Percentiles rank a stretch among this genome's conserved stretches.
Conservation (phyloP, 768 basidiomycete species). For the Mrakia frigida region DNA sequence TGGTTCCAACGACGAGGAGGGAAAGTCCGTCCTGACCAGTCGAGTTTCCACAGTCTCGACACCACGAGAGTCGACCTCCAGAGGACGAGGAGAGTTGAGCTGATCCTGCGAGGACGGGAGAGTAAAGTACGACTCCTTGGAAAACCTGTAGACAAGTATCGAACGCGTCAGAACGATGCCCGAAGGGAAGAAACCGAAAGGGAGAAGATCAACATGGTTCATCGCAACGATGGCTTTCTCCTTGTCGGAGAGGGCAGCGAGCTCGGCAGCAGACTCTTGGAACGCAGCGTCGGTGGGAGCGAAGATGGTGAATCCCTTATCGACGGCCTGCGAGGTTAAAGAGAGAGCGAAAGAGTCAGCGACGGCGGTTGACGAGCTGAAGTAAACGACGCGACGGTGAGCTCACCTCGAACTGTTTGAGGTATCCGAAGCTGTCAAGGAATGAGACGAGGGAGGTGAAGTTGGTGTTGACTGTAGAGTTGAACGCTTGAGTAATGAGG, state of each 20-base stretch:
- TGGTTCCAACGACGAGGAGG: slow-evolving; percentile 7
- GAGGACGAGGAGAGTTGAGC: slow-evolving; percentile 11
- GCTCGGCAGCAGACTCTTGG: background rate
- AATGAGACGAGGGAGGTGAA: background rate
- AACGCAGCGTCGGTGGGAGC: slow-evolving; percentile 9
- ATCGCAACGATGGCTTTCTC: background rate
- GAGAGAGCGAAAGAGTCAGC: background rate
- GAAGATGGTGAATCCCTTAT: slow-evolving; percentile 9
- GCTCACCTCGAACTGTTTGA: slow-evolving; percentile 1
- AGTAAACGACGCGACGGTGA: background rate
- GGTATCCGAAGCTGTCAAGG: background rate
- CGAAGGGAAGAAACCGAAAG: background rate
- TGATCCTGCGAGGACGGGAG: slow-evolving; percentile 11
- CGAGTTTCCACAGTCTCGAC: background rate
- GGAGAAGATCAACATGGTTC: slow-evolving; percentile 1
- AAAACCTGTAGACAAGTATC: background rate
- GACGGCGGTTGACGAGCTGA: background rate
- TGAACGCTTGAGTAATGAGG: background rate
- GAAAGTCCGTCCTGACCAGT: background rate
- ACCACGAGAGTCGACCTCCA: slow-evolving; percentile 3
- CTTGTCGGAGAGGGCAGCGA: background rate
- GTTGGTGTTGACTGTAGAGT: background rate
- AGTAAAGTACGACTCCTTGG: background rate
- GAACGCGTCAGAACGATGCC: background rate
- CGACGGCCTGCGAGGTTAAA: background rate